Conservation (phyloP, 1,284 basidiomycete genomes). For the Porodaedalea pini region DNA sequence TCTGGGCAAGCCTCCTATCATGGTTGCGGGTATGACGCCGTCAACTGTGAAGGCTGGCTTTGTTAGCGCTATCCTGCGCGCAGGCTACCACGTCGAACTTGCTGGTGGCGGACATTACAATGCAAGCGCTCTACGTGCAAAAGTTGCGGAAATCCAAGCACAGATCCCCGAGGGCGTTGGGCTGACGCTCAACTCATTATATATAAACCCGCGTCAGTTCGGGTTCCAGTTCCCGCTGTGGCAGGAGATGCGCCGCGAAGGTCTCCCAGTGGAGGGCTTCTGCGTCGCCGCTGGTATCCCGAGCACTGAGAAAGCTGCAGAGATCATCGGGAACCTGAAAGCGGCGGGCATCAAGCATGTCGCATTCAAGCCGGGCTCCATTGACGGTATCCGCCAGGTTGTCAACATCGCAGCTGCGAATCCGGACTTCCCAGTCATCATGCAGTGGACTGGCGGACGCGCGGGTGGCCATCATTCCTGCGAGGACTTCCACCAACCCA, state of each 20-base stretch:
- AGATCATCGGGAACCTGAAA: conserved; percentile 81
- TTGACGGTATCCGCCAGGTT: conserved; percentile 96
- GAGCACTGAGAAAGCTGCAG: conserved; percentile 87
- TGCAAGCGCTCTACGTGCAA: conserved; percentile 79
- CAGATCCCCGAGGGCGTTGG: conserved; percentile 85
- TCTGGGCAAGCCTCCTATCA: conserved; percentile 93
- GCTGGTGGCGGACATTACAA: conserved; percentile 99
- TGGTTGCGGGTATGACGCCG: conserved; percentile 99
- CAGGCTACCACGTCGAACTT: conserved; percentile 94
- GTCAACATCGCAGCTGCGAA: conserved; percentile 93
- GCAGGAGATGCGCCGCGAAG: conserved; percentile 96
- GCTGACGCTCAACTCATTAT: conserved; percentile 91
- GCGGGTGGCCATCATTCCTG: conserved; percentile 99
- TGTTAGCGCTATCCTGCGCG: conserved; percentile 87
- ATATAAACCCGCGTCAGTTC: conserved; percentile 98
- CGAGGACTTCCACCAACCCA: conserved; percentile 98
- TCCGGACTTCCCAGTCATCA: conserved; percentile 95
- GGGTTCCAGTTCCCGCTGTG: conserved; percentile 95
- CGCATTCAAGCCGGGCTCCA: conserved; percentile 95
- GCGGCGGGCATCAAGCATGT: conserved; percentile 89
- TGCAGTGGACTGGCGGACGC: conserved; percentile 98
- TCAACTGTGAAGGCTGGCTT: conserved; percentile 91
- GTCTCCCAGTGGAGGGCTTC: conserved; percentile 94
- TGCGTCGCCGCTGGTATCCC: conserved; percentile 97
- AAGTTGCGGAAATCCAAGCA: conserved; percentile 85